Evolutionary conservation across 495 filamentous ascomycete species (phyloP).

Genomic region (Tuber magnatum): DNA sequence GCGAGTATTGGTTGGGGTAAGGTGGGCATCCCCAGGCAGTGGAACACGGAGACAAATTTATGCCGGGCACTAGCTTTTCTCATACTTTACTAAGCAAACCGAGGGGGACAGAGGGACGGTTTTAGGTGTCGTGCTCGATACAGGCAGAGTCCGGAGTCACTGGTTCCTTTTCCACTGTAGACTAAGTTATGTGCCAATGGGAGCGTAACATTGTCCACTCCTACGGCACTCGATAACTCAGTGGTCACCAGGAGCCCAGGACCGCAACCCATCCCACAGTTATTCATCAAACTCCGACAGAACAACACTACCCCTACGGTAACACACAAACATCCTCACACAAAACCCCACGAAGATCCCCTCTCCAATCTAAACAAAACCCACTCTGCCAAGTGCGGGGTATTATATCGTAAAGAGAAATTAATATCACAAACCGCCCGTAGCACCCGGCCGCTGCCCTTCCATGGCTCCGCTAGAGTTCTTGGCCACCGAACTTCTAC

Average conservation of each 20-base stretch:
- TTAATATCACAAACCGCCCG: constrained; percentile 2
- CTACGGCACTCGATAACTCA: background rate
- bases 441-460: background rate
- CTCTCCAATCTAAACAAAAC: background rate
- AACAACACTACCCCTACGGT: background rate
- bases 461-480: constrained; percentile 19
- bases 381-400: background rate
- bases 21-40: background rate
- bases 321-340: background rate
- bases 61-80: background rate
- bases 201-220: background rate
- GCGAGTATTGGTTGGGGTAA: background rate
- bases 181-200: too few relatives aligned
- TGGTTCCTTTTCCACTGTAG: background rate
- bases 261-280: background rate
- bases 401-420: background rate
- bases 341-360: constrained; percentile 4
- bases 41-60: background rate
- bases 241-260: background rate
- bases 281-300: background rate
- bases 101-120: too few relatives aligned
- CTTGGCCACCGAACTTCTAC: constrained; percentile 35
- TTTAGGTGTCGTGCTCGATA: too few relatives aligned
- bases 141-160: too few relatives aligned
- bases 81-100: background rate